Conservation (phyloP, 2,329 filamentous ascomycete genomes). For the Huntiella savannae region DNA sequence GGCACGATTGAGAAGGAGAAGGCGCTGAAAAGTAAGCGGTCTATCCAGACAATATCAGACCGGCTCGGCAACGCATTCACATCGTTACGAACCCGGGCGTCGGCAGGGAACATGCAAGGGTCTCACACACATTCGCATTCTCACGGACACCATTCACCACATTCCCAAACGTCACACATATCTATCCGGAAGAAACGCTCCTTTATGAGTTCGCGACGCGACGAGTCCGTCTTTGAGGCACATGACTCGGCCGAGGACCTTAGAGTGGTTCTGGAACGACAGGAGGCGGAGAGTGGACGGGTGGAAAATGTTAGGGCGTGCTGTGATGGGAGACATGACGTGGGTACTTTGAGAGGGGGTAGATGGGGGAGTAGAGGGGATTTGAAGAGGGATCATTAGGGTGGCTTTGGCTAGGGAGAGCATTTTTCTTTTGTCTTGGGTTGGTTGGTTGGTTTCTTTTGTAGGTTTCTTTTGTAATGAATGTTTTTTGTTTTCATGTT, state of each 20-base stretch:
- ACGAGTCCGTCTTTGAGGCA: conserved; percentile 36
- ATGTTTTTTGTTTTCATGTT: too few relatives aligned
- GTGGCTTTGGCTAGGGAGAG: too few relatives aligned
- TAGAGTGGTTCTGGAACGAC: conserved; percentile 56
- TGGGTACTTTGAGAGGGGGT: conserved; percentile 32
- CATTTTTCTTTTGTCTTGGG: too few relatives aligned
- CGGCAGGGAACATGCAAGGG: conserved; percentile 3
- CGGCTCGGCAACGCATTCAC: conserved; percentile 36
- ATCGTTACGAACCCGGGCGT: conserved; percentile 32
- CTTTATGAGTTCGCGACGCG: conserved; percentile 21
- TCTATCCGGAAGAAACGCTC: conserved; percentile 8
- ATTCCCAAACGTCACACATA: too few relatives aligned
- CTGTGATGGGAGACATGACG: conserved; percentile 87
- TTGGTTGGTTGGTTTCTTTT: too few relatives aligned
- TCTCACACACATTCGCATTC: neutral
- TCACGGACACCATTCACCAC: too few relatives aligned
- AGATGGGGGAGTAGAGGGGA: conserved; percentile 18
- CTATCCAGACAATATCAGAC: conserved; percentile 32
- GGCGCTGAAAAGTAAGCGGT: conserved; percentile 16
- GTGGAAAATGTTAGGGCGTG: conserved; percentile 93
- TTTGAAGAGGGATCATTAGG: neutral
- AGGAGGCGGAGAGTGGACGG: conserved; percentile 57
- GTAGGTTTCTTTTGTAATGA: too few relatives aligned
- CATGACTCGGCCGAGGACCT: conserved; percentile 72
- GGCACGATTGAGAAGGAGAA: conserved; percentile 18